These are phyloP conservation scores for Podaxis sp. DNA, from an alignment of 768 basidiomycete species.

Conservation along the genomic window DNA sequence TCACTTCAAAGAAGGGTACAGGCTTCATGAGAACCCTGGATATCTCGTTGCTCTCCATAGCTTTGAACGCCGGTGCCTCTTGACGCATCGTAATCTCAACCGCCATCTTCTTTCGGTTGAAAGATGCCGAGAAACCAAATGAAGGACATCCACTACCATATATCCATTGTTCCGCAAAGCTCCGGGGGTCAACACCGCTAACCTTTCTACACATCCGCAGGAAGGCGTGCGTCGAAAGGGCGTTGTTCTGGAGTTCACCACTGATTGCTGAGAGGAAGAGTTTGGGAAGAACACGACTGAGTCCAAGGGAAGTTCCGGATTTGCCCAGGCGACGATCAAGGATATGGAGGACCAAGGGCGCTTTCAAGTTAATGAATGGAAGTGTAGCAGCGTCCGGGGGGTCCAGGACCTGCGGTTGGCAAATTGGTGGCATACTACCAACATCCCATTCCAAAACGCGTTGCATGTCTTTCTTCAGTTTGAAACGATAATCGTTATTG, in stretches of 20 bases:
- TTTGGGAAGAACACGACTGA: constrained; percentile 93
- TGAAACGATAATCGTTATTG: constrained; percentile 95
- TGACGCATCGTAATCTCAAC: constrained; percentile 96
- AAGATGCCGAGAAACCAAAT: constrained; percentile 86
- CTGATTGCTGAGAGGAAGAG: constrained; percentile 92
- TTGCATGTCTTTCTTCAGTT: constrained; percentile 95
- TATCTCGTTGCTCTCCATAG: constrained; percentile 67
- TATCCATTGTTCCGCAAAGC: constrained; percentile 99
- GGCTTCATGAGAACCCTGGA: constrained; percentile 73
- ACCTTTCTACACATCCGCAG: constrained; percentile 91
- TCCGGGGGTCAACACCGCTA: constrained; percentile 84
- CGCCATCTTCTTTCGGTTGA: constrained; percentile 97
- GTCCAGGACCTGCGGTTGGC: constrained; percentile 81
- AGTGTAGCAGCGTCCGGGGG: constrained; percentile 80
- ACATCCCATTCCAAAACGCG: constrained; percentile 86
- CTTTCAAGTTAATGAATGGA: constrained; percentile 92
- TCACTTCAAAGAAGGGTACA: constrained; percentile 85
- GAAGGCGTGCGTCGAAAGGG: constrained; percentile 87
- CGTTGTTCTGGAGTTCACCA: constrained; percentile 84
- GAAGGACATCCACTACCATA: constrained; percentile 95
- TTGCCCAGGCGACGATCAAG: constrained; percentile 92
- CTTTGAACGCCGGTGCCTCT: constrained; percentile 74
- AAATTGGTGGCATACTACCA: constrained; percentile 89
- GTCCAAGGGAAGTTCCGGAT: constrained; percentile 90
- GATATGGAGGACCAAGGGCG: constrained; percentile 95